phyloP scores from a whole-genome alignment of 2,329 filamentous ascomycete species.

The Epicoccum sorghinum region DNA sequence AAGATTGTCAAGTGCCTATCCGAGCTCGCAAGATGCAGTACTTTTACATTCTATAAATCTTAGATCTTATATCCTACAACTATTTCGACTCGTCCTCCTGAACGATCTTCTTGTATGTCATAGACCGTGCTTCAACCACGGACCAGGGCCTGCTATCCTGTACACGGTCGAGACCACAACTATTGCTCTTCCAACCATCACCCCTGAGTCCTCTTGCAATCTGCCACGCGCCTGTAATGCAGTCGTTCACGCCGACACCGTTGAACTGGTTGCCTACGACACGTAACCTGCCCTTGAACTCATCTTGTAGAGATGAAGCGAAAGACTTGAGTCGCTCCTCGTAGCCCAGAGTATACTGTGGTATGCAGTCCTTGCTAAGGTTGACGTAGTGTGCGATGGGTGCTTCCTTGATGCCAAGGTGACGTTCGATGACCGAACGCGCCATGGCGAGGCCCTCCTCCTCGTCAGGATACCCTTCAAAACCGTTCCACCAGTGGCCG shows the following conservation, averaged over 20 bases:
- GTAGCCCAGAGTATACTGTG: constrained; percentile 88
- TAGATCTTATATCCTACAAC: not conserved
- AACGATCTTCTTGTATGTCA: constrained; percentile 1
- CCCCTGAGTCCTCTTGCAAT: constrained; percentile 51
- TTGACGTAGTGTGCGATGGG: constrained; percentile 67
- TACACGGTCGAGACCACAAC: constrained; percentile 33
- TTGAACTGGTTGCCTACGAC: constrained; percentile 61
- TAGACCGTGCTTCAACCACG: not conserved
- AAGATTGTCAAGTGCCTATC: too few relatives aligned
- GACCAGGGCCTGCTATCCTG: constrained; percentile 23
- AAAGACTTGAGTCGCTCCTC: constrained; percentile 61
- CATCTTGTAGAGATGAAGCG: constrained; percentile 61
- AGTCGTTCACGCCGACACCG: constrained; percentile 58
- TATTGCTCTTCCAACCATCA: constrained; percentile 38
- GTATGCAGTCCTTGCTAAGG: constrained; percentile 76
- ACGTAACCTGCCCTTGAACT: constrained; percentile 68
- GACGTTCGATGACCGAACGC: constrained; percentile 70
- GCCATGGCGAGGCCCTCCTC: constrained; percentile 74
- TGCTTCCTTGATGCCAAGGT: constrained; percentile 72
- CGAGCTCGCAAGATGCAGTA: too few relatives aligned
- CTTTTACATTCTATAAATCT: not conserved
- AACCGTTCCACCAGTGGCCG: constrained; percentile 85
- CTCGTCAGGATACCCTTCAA: constrained; percentile 65
- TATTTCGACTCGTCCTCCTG: not conserved
- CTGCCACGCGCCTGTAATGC: constrained; percentile 62